A percentile compares a stretch with the other conserved stretches of the same genome.
phyloP scores from a whole-genome alignment of 305 asterid genomes.

The Fraxinus sp. region DNA sequence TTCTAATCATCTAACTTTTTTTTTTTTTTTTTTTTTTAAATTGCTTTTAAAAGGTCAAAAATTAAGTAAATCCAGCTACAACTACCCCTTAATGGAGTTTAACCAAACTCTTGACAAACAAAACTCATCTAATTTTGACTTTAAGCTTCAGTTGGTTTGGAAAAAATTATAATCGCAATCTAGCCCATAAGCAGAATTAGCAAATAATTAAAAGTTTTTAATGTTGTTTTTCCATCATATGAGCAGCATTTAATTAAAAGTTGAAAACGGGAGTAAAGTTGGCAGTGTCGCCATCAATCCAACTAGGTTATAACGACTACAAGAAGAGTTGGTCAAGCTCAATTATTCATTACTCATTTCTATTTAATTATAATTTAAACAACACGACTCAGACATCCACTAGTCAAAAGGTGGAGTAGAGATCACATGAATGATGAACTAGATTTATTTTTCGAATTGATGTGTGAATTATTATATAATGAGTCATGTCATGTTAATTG shows the following conservation, averaged over 20 bases:
- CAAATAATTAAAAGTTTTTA: neutral
- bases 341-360: neutral
- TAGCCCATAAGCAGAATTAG: neutral
- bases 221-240: neutral
- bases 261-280: neutral
- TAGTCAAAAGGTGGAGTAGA: neutral
- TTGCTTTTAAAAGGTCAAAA: neutral
- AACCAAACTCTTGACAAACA: neutral
- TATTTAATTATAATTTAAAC: neutral
- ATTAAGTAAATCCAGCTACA: slow-evolving; percentile 3
- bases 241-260: neutral
- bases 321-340: neutral
- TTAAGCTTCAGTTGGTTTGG: neutral
- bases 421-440: neutral
- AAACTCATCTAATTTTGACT: neutral
- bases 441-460: neutral
- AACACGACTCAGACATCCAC: neutral
- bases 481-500: neutral
- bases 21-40: neutral
- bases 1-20: neutral
- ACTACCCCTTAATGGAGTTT: neutral
- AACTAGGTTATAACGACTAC: neutral
- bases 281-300: neutral
- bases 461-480: neutral
- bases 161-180: neutral